Conservation (phyloP, 495 filamentous ascomycete species). For the Aspergillus avenaceus region DNA sequence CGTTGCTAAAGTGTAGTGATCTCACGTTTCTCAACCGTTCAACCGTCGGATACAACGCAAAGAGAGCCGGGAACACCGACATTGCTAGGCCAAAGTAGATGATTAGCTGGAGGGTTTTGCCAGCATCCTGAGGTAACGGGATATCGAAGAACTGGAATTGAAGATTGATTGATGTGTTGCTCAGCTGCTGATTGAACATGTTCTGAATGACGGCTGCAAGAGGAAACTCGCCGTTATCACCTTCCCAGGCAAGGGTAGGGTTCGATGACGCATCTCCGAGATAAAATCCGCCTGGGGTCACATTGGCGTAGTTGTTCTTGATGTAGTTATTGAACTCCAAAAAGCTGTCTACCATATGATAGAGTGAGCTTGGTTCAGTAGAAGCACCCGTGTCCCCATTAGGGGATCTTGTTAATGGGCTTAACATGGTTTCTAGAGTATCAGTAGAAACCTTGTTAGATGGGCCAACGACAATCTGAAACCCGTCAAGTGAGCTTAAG, state of each 20-base stretch:
- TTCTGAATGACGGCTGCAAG: slow-evolving; percentile 67
- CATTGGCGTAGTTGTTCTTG: slow-evolving; percentile 52
- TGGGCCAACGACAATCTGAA: slow-evolving; percentile 61
- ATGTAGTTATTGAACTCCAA: slow-evolving; percentile 66
- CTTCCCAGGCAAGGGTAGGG: slow-evolving; percentile 61
- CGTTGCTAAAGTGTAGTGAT: slow-evolving; percentile 83
- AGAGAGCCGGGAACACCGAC: slow-evolving; percentile 75
- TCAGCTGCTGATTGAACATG: slow-evolving; percentile 59
- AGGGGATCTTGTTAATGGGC: slow-evolving; percentile 23
- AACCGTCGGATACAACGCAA: slow-evolving; percentile 77
- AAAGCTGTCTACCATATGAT: slow-evolving; percentile 60
- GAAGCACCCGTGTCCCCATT: slow-evolving; percentile 10
- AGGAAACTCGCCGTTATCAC: slow-evolving; percentile 38
- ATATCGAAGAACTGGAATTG: slow-evolving; percentile 67
- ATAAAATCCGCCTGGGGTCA: slow-evolving; percentile 75
- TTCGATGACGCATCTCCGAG: slow-evolving; percentile 49
- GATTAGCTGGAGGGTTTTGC: slow-evolving; percentile 71
- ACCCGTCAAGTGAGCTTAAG: slow-evolving; percentile 29
- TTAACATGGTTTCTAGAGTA: slow-evolving; percentile 37
- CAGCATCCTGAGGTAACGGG: slow-evolving; percentile 58
- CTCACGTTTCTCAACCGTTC: slow-evolving; percentile 75
- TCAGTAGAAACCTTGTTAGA: slow-evolving; percentile 38
- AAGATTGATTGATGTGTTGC: slow-evolving; percentile 62
- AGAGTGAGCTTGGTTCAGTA: slow-evolving; percentile 12
- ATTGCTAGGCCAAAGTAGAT: slow-evolving; percentile 76